These are phyloP conservation scores for Phoma sp. DNA, from an alignment of 2,329 filamentous ascomycete genomes.

Conservation along the genomic window DNA sequence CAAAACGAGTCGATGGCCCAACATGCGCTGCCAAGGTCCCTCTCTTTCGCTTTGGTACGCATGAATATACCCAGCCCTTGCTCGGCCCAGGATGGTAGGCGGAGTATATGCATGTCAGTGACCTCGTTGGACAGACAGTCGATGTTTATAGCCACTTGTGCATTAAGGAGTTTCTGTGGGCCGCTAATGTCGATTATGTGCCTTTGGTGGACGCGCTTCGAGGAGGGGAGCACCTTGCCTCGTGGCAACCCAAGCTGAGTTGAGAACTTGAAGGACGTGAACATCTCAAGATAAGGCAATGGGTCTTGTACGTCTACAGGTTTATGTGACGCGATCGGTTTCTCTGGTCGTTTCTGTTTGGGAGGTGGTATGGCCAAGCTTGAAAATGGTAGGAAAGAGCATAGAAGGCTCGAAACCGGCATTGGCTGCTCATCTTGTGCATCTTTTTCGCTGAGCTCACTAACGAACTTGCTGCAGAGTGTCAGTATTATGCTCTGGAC, in stretches of 20 bases:
- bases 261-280: constrained; percentile 71
- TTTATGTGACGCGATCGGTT: constrained; percentile 67
- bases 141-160: constrained; percentile 66
- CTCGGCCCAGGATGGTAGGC: constrained; percentile 65
- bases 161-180: constrained; percentile 64
- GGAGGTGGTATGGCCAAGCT: constrained; percentile 34
- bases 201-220: constrained; percentile 30
- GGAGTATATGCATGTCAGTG: constrained; percentile 60
- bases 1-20: constrained; percentile 77
- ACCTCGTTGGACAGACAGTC: constrained; percentile 55
- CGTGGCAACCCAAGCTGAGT: constrained; percentile 56
- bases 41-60: constrained; percentile 47
- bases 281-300: constrained; percentile 73
- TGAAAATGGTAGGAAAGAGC: constrained; percentile 52
- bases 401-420: constrained; percentile 44
- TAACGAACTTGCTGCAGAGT: constrained; percentile 32
- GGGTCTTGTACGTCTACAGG: constrained; percentile 69
- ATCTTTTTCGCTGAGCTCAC: constrained; percentile 26
- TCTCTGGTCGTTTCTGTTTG: constrained; percentile 33
- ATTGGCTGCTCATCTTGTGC: constrained; percentile 29
- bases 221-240: constrained; percentile 17
- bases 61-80: constrained; percentile 66
- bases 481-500: constrained; percentile 12
- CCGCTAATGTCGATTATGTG: constrained; percentile 63
- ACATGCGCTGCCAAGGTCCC: constrained; percentile 66